Percentiles rank a stretch among this genome's conserved stretches.
Evolutionary conservation across 495 filamentous ascomycete species (phyloP).

Genomic region (Hypomontagnella submonticulosa): DNA sequence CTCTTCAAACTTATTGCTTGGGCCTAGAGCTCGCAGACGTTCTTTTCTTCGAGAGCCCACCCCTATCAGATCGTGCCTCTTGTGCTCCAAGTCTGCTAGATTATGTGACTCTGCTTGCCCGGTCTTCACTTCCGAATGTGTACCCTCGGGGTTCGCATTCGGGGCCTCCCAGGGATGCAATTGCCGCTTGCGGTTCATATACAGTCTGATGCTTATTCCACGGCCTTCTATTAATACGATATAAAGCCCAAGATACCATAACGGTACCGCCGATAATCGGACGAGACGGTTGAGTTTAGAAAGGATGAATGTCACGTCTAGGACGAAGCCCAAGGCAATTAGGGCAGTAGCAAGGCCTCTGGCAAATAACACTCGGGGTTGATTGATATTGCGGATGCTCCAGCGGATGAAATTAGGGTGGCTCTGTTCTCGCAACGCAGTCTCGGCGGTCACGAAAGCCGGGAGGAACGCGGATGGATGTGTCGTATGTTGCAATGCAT

Average conservation of each 20-base stretch:
- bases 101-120: slow-evolving; percentile 3
- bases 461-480: slow-evolving; percentile 73
- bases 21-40: slow-evolving; percentile 59
- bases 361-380: slow-evolving; percentile 67
- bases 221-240: slow-evolving; percentile 70
- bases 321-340: slow-evolving; percentile 61
- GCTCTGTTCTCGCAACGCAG: slow-evolving; percentile 67
- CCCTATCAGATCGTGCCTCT: slow-evolving; percentile 9
- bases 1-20: slow-evolving; percentile 67
- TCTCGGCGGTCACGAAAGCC: slow-evolving; percentile 67
- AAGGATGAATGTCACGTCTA: slow-evolving; percentile 67
- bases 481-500: slow-evolving; percentile 73
- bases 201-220: slow-evolving; percentile 68
- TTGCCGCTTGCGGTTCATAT: slow-evolving; percentile 67
- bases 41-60: slow-evolving; percentile 52
- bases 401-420: slow-evolving; percentile 77
- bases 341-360: slow-evolving; percentile 62
- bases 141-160: slow-evolving; percentile 32
- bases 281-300: slow-evolving; percentile 63
- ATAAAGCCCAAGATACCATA: slow-evolving; percentile 70
- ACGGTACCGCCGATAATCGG: slow-evolving; percentile 64
- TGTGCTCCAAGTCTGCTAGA: slow-evolving; percentile 36
- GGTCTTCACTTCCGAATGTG: slow-evolving; percentile 8
- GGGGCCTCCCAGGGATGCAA: slow-evolving; percentile 72
- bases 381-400: slow-evolving; percentile 73